Evolutionary conservation across 805 yeast species (phyloP), one percentile per base, ranked within the genome.

Genomic region (Sugiyamaella americana): DNA sequence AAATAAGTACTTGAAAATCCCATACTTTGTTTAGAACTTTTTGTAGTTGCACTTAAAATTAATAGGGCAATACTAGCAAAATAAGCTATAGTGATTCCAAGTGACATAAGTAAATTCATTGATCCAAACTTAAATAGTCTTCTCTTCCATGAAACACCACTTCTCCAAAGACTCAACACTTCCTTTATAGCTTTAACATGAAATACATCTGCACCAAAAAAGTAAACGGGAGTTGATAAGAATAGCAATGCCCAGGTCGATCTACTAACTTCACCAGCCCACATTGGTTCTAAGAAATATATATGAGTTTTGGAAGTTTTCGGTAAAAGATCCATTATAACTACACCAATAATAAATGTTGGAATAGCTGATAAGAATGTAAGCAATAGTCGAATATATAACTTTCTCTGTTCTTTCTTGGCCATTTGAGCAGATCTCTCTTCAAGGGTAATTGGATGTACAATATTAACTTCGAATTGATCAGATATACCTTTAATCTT

Each of bases 11-110:
- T 80, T 13, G 77, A 71, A 49, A 72, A 71, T 8, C 55, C 54
- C 2, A 37, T 35, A 19, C 40, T 21, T 5, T 36, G 55, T 2
- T 44, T 35, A 3, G 63, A 37, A 13, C 34, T 29, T 17, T 54
- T 51, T 0, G 41, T 21, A 11, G 80, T 74, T 35, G 75, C 73
- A 26, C 32, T 26, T 30, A 76, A 58, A 2, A 62, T 69, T 10
- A 84, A 62, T 38, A 82, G 63, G 0, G 75, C 79, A 36, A 84
- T 71, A 58, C 87, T 80, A 3, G 87, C 76, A 60, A 81, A 72
- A 59, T 83, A 84, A 1, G 91, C 78, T 19, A 84, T 79, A 0
- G 84, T 65, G 0, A 91, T 84, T 8, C 93, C 93, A 41, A 84
- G 63, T 42, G 78, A 72, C 82, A 84, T 80, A 52, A 84, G 71